Percentiles rank a stretch among this genome's conserved stretches.
Evolutionary conservation across 331 rosid genomes (phyloP).

Genomic region (Telfairia occidentalis): DNA sequence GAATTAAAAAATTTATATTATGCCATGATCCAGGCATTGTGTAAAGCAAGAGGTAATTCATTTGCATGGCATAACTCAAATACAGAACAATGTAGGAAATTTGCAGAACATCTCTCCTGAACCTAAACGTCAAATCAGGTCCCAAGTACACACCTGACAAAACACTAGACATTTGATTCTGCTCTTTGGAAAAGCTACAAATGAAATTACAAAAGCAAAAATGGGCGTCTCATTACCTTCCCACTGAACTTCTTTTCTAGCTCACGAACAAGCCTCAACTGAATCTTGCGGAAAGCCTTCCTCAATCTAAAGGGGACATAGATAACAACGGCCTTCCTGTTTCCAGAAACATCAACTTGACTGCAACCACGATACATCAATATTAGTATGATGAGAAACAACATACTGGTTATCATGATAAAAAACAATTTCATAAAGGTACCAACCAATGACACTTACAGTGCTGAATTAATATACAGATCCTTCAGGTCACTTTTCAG

Average conservation of each 20-base stretch:
- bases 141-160: neutral
- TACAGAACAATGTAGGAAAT: neutral
- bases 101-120: neutral
- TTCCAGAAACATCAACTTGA: slow-evolving; percentile 66
- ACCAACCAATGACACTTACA: slow-evolving; percentile 31
- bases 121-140: neutral
- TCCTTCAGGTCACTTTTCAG: slow-evolving; percentile 86
- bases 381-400: neutral
- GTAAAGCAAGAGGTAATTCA: neutral
- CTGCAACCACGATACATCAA: slow-evolving; percentile 25
- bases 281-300: slow-evolving; percentile 76
- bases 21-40: too few relatives aligned
- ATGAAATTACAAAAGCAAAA: neutral
- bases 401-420: neutral
- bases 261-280: slow-evolving; percentile 84
- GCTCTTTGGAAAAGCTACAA: too few relatives aligned
- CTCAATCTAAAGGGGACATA: slow-evolving; percentile 73
- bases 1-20: neutral
- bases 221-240: slow-evolving; percentile 31
- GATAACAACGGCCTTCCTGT: slow-evolving; percentile 71
- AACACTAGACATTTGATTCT: neutral
- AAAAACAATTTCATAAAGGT: neutral
- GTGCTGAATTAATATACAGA: slow-evolving; percentile 71
- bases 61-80: neutral
- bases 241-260: slow-evolving; percentile 91